Percentiles rank a stretch among this genome's conserved stretches.
phyloP scores from a whole-genome alignment of 495 filamentous ascomycete genomes.

The Hypoxylon subgilvum region DNA sequence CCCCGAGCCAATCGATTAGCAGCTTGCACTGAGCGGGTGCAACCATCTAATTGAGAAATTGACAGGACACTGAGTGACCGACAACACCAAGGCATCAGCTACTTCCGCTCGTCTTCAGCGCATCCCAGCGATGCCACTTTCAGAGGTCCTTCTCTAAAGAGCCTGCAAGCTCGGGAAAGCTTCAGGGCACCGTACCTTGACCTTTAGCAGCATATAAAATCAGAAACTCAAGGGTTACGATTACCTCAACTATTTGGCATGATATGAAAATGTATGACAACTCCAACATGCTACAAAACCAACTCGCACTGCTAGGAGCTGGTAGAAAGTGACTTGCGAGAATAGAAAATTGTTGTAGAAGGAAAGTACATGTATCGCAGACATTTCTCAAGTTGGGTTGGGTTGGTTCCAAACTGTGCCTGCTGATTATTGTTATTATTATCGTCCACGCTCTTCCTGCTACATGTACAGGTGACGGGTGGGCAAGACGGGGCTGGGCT shows the following conservation, averaged over 20 bases:
- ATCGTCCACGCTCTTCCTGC: conserved; percentile 31
- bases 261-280: conserved; percentile 2
- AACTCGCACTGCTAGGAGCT: background rate
- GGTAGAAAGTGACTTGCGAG: conserved; percentile 27
- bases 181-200: background rate
- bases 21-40: conserved; percentile 35
- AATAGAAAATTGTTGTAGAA: conserved; percentile 25
- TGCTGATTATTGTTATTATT: conserved; percentile 31
- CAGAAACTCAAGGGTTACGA: conserved; percentile 3
- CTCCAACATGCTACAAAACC: background rate
- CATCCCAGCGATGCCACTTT: conserved; percentile 19
- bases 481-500: conserved; percentile 16
- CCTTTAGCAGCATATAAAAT: conserved; percentile 10
- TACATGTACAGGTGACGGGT: conserved; percentile 25
- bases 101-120: conserved; percentile 23
- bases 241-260: background rate
- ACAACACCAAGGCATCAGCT: conserved; percentile 34
- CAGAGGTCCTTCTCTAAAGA: conserved; percentile 33
- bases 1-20: conserved; percentile 39
- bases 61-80: conserved; percentile 25
- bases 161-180: background rate
- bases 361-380: conserved; percentile 26
- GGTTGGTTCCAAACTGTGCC: conserved; percentile 32
- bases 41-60: conserved; percentile 34
- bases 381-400: conserved; percentile 27